Evolutionary conservation across 2,329 filamentous ascomycete genomes (phyloP), one percentile per base, ranked within the genome.

Genomic region (Aspergillus nomiae): DNA sequence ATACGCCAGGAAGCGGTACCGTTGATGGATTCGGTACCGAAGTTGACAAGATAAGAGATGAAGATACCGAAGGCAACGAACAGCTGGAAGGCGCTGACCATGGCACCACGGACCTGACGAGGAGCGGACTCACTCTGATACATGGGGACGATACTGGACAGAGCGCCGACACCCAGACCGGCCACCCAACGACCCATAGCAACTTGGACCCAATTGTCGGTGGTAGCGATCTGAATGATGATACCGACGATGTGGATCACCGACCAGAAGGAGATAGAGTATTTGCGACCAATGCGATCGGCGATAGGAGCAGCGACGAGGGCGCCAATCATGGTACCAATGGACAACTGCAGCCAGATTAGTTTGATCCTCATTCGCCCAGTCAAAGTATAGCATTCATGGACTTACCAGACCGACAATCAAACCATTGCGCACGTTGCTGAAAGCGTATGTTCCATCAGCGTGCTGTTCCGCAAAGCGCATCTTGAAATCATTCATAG

Each of bases 51-150:
- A 68, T 82, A 79, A 60, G 81, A 81, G 65, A 82, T 77, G 64
- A 83, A 79, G 66, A 83, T 83, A 62, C 81, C 81, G 34, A 83
- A 74, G n/a, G 81, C 81, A 61, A 83, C 81, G 67, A 83, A 82
- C 58, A 83, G 74, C 69, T 83, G 81, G 73, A 83, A 83, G 59
- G 78, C 76, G 62, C 79, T 81, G 65, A 83, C 77, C 71, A 83
- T 80, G 53, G 80, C 80, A 69, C 81, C 81, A 64, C 81, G 80
- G 41, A 83, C 78, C 67, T 83, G 79, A 19, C 76, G 73, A 24
- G 81, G 81, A 53, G 78, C 76, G 48, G 77, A 81, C 71, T 83
- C 81, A 61, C 77, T 77, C 69, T 82, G 80, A 66, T 82, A 83
- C 74, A 82, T 80, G 50, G 81, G 81, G 38, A 83, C 80, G 48